Evolutionary conservation across 169 alveolate genomes (phyloP).

Genomic region (Miamiensis avidus): DNA sequence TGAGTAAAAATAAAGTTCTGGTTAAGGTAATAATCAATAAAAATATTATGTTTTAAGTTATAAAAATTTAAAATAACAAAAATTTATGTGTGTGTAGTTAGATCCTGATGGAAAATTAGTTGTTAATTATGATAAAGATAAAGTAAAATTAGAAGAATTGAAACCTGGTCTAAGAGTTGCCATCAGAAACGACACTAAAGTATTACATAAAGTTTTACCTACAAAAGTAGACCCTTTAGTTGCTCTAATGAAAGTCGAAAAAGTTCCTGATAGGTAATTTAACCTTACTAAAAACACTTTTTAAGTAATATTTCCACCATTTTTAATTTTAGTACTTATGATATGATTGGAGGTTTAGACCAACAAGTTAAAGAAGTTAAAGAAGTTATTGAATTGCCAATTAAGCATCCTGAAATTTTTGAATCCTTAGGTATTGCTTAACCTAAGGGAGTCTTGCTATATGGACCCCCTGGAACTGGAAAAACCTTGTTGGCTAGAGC

Average conservation of each 20-base stretch:
- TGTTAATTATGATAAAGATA: conserved; percentile 90
- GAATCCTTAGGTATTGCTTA: conserved; percentile 98
- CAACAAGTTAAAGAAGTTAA: conserved; percentile 98
- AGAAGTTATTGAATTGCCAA: conserved; percentile 99
- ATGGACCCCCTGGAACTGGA: conserved; percentile 91
- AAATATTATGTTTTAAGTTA: too few species aligned
- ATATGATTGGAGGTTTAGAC: conserved; percentile 99
- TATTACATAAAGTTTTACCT: conserved; percentile 95
- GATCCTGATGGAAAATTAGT: conserved; percentile 98
- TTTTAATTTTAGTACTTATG: conserved; percentile 40
- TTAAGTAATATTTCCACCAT: conserved; percentile 67
- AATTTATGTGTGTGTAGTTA: not conserved
- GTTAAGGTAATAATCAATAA: conserved; percentile 86
- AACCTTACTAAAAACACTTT: too few species aligned
- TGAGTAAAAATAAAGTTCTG: conserved; percentile 97
- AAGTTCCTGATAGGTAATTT: conserved; percentile 95
- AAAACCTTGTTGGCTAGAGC: conserved; percentile 99
- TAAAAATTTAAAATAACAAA: too few species aligned
- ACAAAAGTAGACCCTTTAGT: conserved; percentile 99
- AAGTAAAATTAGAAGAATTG: conserved; percentile 90
- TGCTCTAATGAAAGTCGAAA: conserved; percentile 99
- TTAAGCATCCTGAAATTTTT: conserved; percentile 99
- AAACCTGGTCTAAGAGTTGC: conserved; percentile 93
- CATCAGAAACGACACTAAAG: conserved; percentile 84
- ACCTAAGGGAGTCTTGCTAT: conserved; percentile 94